Conservation (phyloP, 2,329 filamentous ascomycete genomes). For the Trichoderma citrinoviride region DNA sequence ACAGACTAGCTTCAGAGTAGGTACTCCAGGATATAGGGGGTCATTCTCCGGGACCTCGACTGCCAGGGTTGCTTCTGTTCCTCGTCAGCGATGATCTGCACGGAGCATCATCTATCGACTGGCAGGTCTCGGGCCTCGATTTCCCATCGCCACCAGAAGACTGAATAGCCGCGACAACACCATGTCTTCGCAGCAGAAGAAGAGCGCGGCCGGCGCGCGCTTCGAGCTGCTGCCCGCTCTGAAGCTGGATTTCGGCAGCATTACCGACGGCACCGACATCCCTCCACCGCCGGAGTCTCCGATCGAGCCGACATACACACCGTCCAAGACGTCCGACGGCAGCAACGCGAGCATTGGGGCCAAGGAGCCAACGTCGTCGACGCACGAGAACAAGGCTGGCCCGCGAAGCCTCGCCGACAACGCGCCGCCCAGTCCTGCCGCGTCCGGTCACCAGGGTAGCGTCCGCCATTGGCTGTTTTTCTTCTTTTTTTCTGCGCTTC, state of each 20-base stretch:
- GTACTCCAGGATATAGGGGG: slow-evolving; percentile 17
- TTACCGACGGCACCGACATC: slow-evolving; percentile 61
- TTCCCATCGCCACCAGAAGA: background rate
- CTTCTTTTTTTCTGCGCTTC: slow-evolving; percentile 42
- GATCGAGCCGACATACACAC: slow-evolving; percentile 46
- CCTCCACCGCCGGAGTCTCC: slow-evolving; percentile 58
- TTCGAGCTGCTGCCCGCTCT: slow-evolving; percentile 57
- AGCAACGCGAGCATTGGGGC: slow-evolving; percentile 21
- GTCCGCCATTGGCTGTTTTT: slow-evolving; percentile 58
- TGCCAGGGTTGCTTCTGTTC: slow-evolving; percentile 13
- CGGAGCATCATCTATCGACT: slow-evolving; percentile 4
- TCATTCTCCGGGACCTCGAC: slow-evolving; percentile 11
- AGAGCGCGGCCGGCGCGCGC: slow-evolving; percentile 34
- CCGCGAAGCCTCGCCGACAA: slow-evolving; percentile 52
- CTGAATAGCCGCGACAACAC: background rate
- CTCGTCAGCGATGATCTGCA: slow-evolving; percentile 16
- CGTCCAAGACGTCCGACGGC: slow-evolving; percentile 38
- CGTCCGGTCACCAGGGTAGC: slow-evolving; percentile 53
- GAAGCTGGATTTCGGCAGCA: slow-evolving; percentile 56
- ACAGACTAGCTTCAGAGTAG: slow-evolving; percentile 9
- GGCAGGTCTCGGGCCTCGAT: slow-evolving; percentile 13
- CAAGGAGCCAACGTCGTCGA: slow-evolving; percentile 23
- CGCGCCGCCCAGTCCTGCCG: slow-evolving; percentile 50
- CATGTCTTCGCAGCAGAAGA: slow-evolving; percentile 36
- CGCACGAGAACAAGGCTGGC: slow-evolving; percentile 46